Base-by-base conservation (phyloP, 2,329 filamentous ascomycete species). In the Hypoxylon sp. region DNA sequence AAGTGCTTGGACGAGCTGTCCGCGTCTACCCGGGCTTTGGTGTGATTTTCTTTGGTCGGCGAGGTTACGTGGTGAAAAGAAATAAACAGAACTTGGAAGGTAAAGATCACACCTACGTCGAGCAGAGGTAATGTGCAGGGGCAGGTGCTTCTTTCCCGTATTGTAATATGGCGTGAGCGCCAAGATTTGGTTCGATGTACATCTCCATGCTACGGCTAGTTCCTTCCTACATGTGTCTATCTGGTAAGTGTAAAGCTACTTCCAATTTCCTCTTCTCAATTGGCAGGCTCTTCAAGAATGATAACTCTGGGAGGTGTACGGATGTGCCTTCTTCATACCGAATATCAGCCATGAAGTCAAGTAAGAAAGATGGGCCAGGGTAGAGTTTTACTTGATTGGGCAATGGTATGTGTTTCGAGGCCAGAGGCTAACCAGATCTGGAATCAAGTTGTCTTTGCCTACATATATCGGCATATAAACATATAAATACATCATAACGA, bases 1-100 rank as follows among this genome's bases (percentile, higher is more conserved):
- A 27, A 31, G 58, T 48, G 13, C 27, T 53, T 53, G 37, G 13
- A 48, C 19, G 39, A 57, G n/a, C 8, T 54, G 62, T 46, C 21
- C 29, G 44, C 11, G 13, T 52, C 24, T 13, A 48, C 44, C 21
- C 17, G 42, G 6, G 11, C n/a, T 29, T 47, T 31, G 47, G 15
- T 5, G 2, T 21, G 39, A 44, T 7, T 50, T 31, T 5, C 32
- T 17, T 56, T 10, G 13, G 24, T 21, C 4, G 8, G 6, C 31
- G 42, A 54, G 44, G 46, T 50, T 47, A 31, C 13, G 29, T 47
- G 32, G 47, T 27, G 27, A 21, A 17, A 17, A 13, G 11, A 29
- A 3, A 19, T 39, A 55, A 47, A 7, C 19, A 5, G 50, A 48
- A 47, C 19, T 51, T 46, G 37, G 31, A 47, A 24, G 32, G 44